Base-by-base conservation (phyloP, 2,329 filamentous ascomycete species). In the Ustilaginoidea virens region DNA sequence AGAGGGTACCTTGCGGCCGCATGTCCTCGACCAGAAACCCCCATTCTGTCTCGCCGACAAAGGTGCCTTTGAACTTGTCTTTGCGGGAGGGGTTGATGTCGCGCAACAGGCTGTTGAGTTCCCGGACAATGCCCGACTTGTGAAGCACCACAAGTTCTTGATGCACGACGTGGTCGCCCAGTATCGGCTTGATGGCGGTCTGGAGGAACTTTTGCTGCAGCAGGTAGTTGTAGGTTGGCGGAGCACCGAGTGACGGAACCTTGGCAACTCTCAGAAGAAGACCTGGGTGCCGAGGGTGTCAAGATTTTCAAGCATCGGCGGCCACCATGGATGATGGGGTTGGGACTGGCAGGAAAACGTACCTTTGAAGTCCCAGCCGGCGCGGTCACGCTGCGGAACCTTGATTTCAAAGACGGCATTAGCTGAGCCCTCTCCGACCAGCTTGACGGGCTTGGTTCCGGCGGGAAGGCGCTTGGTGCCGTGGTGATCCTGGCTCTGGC, bases 1-100 rank as follows among this genome's bases (percentile, higher is more conserved):
- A n/a, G n/a, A n/a, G n/a, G n/a, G n/a, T 36, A 53, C 52, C 41
- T 27, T 40, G 32, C 19, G 52, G 46, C 15, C 49, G 42, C 78
- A 87, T 86, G 44, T 86, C 78, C 35, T 76, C 75, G 27, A 87
- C 66, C 4, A 87, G 53, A 42, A 83, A 68, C 5, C 73, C 80
- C 43, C 71, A 67, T 39, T 77, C 69, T 9, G 64, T 60, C 10
- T 63, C 56, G 46, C 56, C 71, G 50, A 53, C 53, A 41, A 29
- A 64, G 48, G 45, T 73, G 45, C 56, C 60, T 27, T 49, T 50
- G 39, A 66, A 69, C 37, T 56, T 58, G 38, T 55, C 48, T 25
- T 50, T 49, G 26, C 61, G 59, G 14, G 40, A 36, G 26, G 52
- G 39, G 37, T 74, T 65, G n/a, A 61, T 55, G 8, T 49, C 42